phyloP scores from a whole-genome alignment of 2,329 filamentous ascomycete genomes.

The Aspergillus cejpii region DNA sequence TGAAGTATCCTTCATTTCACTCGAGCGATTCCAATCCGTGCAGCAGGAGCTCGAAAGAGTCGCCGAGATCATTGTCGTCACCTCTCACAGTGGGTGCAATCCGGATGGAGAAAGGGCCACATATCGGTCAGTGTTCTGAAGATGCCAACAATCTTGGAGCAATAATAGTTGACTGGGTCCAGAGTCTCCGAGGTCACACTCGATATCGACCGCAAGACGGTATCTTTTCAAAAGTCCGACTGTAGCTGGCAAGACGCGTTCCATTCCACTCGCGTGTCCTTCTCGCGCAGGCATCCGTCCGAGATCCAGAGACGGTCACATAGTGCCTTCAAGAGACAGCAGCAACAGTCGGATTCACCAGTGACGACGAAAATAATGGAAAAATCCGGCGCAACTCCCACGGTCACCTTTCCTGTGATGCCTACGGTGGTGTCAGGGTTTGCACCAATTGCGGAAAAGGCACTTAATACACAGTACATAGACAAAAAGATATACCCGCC shows the following conservation, averaged over 20 bases:
- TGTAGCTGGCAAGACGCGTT: slow-evolving; percentile 16
- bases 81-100: slow-evolving; percentile 17
- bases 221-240: slow-evolving; percentile 7
- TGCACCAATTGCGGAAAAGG: slow-evolving; percentile 1
- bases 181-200: slow-evolving; percentile 5
- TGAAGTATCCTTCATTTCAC: background rate
- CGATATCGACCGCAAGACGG: slow-evolving; percentile 1
- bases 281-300: slow-evolving; percentile 9
- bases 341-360: background rate
- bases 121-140: slow-evolving; percentile 13
- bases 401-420: background rate
- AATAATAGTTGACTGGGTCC: background rate
- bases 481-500: slow-evolving; percentile 3
- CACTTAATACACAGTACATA: slow-evolving; percentile 1
- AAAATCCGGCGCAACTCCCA: background rate
- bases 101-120: slow-evolving; percentile 15
- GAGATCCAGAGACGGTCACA: slow-evolving; percentile 7
- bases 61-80: slow-evolving; percentile 12
- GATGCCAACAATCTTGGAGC: background rate
- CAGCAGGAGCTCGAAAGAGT: slow-evolving; percentile 6
- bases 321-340: background rate
- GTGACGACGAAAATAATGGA: background rate
- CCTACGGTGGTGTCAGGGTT: background rate
- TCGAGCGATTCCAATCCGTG: slow-evolving; percentile 1
- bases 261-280: slow-evolving; percentile 11